phyloP scores from a whole-genome alignment of 768 basidiomycete species.

The Mycena metata region DNA sequence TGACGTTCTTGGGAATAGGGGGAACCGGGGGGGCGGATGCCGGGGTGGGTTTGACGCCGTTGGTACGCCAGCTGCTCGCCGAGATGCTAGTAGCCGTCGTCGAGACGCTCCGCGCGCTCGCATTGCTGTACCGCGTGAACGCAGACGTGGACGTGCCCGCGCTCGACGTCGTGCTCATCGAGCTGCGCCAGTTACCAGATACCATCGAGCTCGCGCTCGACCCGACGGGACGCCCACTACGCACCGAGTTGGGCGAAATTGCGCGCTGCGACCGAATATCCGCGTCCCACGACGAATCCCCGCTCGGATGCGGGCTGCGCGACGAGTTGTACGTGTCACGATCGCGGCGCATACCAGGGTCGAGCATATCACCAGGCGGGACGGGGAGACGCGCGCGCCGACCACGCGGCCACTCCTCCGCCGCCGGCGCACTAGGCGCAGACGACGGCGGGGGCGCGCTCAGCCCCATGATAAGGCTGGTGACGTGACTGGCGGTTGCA shows the following conservation, averaged over 20 bases:
- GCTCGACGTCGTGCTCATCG: slow-evolving; percentile 77
- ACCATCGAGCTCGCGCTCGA: slow-evolving; percentile 74
- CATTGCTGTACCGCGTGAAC: slow-evolving; percentile 86
- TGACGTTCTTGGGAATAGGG: slow-evolving; percentile 77
- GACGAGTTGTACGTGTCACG: slow-evolving; percentile 50
- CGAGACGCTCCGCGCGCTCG: slow-evolving; percentile 78
- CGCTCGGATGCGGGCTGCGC: slow-evolving; percentile 43
- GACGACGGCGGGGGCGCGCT: slow-evolving; percentile 57
- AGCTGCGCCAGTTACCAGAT: slow-evolving; percentile 85
- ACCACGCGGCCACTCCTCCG: slow-evolving; percentile 29
- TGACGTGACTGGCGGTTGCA: slow-evolving; percentile 83
- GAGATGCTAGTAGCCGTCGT: slow-evolving; percentile 88
- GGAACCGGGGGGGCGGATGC: slow-evolving; percentile 37
- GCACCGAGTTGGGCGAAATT: slow-evolving; percentile 71
- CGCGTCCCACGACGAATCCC: slow-evolving; percentile 51
- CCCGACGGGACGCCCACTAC: slow-evolving; percentile 64
- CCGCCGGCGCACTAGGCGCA: slow-evolving; percentile 37
- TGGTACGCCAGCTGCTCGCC: slow-evolving; percentile 78
- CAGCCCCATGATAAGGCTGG: slow-evolving; percentile 79
- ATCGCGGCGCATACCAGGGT: slow-evolving; percentile 38
- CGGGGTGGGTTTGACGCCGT: slow-evolving; percentile 46
- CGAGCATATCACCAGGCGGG: slow-evolving; percentile 20
- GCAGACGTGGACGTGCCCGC: slow-evolving; percentile 77
- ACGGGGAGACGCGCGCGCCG: slow-evolving; percentile 28
- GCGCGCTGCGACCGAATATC: slow-evolving; percentile 58